Evolutionary conservation across 495 filamentous ascomycete species (phyloP), one percentile per base, ranked within the genome.

Genomic region (Tuber microsphaerosporum): DNA sequence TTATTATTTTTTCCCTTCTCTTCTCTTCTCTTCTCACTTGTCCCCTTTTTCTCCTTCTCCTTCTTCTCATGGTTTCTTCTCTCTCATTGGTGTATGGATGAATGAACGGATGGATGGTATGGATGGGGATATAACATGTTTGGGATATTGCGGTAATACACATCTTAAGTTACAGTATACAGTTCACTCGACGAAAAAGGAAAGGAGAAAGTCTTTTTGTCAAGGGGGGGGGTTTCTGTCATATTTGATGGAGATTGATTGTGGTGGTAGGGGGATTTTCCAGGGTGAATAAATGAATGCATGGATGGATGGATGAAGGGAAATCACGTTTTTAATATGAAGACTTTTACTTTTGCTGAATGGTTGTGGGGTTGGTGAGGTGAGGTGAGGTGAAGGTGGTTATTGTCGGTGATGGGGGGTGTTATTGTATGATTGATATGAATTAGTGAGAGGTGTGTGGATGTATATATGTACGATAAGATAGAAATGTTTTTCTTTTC

Each of bases 41-140:
- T n/a, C 22, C 44, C 26, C 14, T 26, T 74, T 14, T 19, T 56
- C 26, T 56, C n/a, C n/a, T n/a, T n/a, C n/a, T 41, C 26, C 34
- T 37, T 37, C 34, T 73, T 17, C 69, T 70, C 51, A 37, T 39
- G 45, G 19, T 20, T 71, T 43, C 34, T 75, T 76, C 75, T 76
- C 65, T 71, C 68, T 65, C 71, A 56, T 77, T 74, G 75, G 68
- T 34, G 6, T 5, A 65, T 8, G 56, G 26, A 56, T 20, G 45
- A 48, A 26, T 61, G 51, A 3, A 26, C 3, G 51, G 48, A 26
- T 3, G 45, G 45, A 19, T 16, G 45, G 45, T 46, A 46, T 17
- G 45, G 45, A 37, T 43, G 51, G 10, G 9, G 51, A 61, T 61
- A 61, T 61, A n/a, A 61, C 69, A 69, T 12, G 65, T 65, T 48